These are phyloP conservation scores for Cenchrus fungigraminus DNA, from an alignment of 176 grass and related monocot genomes.

Conservation along the genomic window DNA sequence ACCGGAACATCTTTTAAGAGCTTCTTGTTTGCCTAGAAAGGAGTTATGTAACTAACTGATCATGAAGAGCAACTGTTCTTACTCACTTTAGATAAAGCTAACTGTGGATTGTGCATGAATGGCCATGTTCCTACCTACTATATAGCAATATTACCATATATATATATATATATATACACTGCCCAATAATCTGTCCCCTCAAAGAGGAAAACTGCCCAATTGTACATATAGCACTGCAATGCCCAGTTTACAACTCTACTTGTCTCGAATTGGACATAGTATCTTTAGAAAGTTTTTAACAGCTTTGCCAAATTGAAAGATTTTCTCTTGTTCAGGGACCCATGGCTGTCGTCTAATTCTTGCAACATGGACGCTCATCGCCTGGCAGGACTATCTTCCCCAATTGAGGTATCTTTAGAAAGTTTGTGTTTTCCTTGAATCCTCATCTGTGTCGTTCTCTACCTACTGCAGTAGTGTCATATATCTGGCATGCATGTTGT, in stretches of 20 bases:
- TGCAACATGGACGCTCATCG: slow-evolving; percentile 81
- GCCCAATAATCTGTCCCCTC: neutral
- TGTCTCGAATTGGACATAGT: slow-evolving; percentile 5
- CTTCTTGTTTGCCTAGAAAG: slow-evolving; percentile 58
- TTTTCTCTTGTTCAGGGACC: slow-evolving; percentile 62
- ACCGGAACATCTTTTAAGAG: slow-evolving; percentile 54
- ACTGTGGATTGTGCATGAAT: slow-evolving; percentile 21
- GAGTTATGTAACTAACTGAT: slow-evolving; percentile 45
- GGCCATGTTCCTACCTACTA: slow-evolving; percentile 20
- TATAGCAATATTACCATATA: slow-evolving; percentile 23
- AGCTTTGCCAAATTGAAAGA: slow-evolving; percentile 31
- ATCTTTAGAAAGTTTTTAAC: slow-evolving; percentile 29
- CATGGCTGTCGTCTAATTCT: slow-evolving; percentile 70
- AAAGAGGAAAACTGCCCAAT: slow-evolving; percentile 11
- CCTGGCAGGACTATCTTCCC: slow-evolving; percentile 62
- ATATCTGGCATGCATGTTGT: neutral
- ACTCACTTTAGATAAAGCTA: slow-evolving; percentile 53
- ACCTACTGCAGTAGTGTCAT: neutral
- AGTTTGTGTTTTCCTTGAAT: no score
- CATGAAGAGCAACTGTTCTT: slow-evolving; percentile 44
- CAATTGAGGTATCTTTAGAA: slow-evolving; percentile 51
- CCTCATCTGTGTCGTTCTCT: no score
- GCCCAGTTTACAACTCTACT: slow-evolving; percentile 27
- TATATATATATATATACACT: neutral
- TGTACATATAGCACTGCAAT: slow-evolving; percentile 29